Evolutionary conservation across 495 filamentous ascomycete species (phyloP).

Genomic region (Hypoxylon fragiforme): DNA sequence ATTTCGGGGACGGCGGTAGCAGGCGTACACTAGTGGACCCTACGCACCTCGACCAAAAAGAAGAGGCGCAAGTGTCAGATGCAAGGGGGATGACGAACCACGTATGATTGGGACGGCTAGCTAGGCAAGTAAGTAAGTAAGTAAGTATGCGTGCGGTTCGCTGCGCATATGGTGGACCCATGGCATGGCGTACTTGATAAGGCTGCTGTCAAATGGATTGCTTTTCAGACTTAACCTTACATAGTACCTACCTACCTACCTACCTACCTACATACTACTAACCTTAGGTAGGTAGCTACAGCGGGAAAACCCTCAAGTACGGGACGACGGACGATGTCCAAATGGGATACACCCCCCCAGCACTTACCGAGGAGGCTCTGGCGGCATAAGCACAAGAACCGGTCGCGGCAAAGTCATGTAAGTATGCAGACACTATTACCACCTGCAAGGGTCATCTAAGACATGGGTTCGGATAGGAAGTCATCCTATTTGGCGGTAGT

Average conservation of each 20-base stretch:
- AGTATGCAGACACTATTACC: constrained; percentile 34
- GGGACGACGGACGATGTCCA: constrained; percentile 17
- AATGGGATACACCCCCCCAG: constrained; percentile 31
- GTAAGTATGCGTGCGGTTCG: constrained; percentile 20
- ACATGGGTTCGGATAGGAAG: constrained; percentile 34
- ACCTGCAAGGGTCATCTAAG: constrained; percentile 35
- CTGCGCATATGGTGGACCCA: constrained; percentile 20
- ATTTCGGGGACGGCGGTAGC: constrained; percentile 15
- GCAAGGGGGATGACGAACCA: constrained; percentile 23
- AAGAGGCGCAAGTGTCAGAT: constrained; percentile 34
- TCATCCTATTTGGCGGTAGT: constrained; percentile 34
- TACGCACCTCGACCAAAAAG: constrained; percentile 22
- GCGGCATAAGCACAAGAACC: constrained; percentile 26
- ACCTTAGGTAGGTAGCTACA: too few species aligned
- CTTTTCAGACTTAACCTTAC: too few species aligned
- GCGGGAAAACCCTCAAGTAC: constrained; percentile 17
- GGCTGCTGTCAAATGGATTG: constrained; percentile 30
- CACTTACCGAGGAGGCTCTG: constrained; percentile 32
- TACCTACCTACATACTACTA: too few species aligned
- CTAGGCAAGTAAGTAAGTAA: constrained; percentile 2
- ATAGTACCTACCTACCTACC: too few species aligned
- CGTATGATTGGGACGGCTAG: constrained; percentile 29
- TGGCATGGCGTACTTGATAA: constrained; percentile 32
- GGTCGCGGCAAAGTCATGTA: constrained; percentile 32
- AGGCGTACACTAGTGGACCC: constrained; percentile 28